Base-by-base conservation (phyloP, 805 yeast genomes). In the Wickerhamiella kurtzmanii region DNA sequence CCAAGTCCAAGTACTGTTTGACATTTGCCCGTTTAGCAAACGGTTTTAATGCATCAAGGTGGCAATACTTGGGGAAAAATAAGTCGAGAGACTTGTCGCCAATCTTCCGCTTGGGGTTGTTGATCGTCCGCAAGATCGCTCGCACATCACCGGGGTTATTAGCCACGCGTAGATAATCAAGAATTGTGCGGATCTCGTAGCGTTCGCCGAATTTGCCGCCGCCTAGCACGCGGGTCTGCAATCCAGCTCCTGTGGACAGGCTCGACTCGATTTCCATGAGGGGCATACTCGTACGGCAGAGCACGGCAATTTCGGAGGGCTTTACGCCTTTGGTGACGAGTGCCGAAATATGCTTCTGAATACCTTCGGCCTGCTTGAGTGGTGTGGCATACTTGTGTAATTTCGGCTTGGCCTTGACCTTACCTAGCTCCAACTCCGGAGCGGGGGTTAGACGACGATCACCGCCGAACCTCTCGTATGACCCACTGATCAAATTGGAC, bases 131-230 rank as follows among this genome's bases (percentile, higher is more conserved):
- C 32, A 74, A 52, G 32, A 75, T 66, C 0, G 95, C 83, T 22
- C 76, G 60, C 48, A 72, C 65, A 58, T 86, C 95, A 45, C 64
- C 60, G 20, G 71, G 75, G 22, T 79, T 73, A 3, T 74, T 69
- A 3, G 83, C 66, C 1, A 80, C 76, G 28, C 86, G 70, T 22
- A 89, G 58, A 53, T 79, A 77, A 56, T 80, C 82, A 39, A 86
- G 50, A 48, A 83, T 69, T 0, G 75, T 63, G 19, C 69, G 67
- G 15, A 85, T 78, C 56, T 84, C 95, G 47, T 74, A 75, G 37
- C 80, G 62, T 37, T 82, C 85, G 89, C 94, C 84, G 56, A 86
- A 83, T 1, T 86, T 79, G 40, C 69, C 69, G 0, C 96, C 96
- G 45, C 80, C 79, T 0, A 82, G 69, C 48, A 87, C 72, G 6